These are phyloP conservation scores for Omphalotus guepiniiformis DNA, from an alignment of 768 basidiomycete species.

Conservation along the genomic window DNA sequence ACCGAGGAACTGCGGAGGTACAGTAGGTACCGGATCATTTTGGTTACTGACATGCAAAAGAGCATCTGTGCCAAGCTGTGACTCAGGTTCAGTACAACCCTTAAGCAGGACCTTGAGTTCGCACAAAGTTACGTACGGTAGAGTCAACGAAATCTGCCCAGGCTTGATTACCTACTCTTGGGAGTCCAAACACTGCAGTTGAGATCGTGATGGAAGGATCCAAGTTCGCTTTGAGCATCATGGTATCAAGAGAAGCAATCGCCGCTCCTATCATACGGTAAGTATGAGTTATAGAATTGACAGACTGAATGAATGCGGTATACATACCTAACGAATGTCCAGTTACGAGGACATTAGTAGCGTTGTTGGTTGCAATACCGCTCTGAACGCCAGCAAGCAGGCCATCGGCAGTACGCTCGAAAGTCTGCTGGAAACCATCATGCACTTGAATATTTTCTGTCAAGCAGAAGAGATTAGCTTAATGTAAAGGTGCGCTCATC, in stretches of 20 bases:
- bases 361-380: slow-evolving; percentile 23
- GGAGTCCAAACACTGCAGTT: slow-evolving; percentile 38
- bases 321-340: slow-evolving; percentile 40
- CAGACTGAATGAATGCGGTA: background rate
- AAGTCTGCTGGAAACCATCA: slow-evolving; percentile 36
- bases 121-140: slow-evolving; percentile 16
- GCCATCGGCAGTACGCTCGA: slow-evolving; percentile 32
- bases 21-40: slow-evolving; percentile 37
- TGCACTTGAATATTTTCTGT: slow-evolving; percentile 31
- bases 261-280: slow-evolving; percentile 30
- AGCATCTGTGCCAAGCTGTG: slow-evolving; percentile 13
- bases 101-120: background rate
- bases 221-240: slow-evolving; percentile 35
- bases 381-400: slow-evolving; percentile 26
- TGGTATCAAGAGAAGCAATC: slow-evolving; percentile 40
- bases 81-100: slow-evolving; percentile 13
- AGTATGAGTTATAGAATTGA: background rate
- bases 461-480: background rate
- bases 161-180: slow-evolving; percentile 39
- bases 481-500: too few species aligned
- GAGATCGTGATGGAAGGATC: slow-evolving; percentile 27
- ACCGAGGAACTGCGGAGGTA: slow-evolving; percentile 31
- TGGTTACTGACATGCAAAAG: slow-evolving; percentile 35
- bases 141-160: slow-evolving; percentile 40
- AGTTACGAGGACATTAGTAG: slow-evolving; percentile 31